Evolutionary conservation across 2,329 filamentous ascomycete genomes (phyloP), one percentile per base, ranked within the genome.

Genomic region (Fusarium mangiferae): DNA sequence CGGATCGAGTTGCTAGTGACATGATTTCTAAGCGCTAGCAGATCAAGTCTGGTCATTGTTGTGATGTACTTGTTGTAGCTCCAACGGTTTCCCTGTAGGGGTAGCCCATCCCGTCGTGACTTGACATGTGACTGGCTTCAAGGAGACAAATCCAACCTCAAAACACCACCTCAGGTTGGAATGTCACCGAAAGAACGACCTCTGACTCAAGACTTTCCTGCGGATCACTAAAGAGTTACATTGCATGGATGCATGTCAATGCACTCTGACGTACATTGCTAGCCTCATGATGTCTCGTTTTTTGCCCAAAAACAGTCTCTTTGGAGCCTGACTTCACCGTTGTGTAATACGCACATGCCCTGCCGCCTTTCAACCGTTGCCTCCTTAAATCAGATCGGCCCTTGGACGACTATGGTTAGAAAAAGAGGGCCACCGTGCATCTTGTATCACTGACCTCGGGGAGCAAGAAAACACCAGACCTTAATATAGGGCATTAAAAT

Each of bases 121-220:
- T 57, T 69, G 46, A 42, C 76, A 77, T 76, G 75, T 78, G 77
- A 78, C 74, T 55, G 46, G 17, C 17, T 44, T 26, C 17, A 24
- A 42, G 24, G 41, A 35, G 28, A 30, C 38, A 44, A 59, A 52
- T 44, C 35, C 45, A 45, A 39, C 55, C 48, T 54, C 39, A 22
- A 49, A 52, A 57, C 30, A 45, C 14, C 28, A 59, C 15, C 36
- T 55, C 20, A 14, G 24, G 46, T n/a, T 42, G 46, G 22, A 62
- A 46, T 52, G n/a, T 42, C 33, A 33, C 38, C 18, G 41, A 49
- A 11, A 66, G 22, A 14, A 51, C 12, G 20, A 26, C 46, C 17
- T 28, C 52, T 70, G n/a, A 70, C n/a, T 62, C 66, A 42, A 30
- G 39, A 33, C 35, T 49, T 20, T 44, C 54, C 26, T 55, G 44